A percentile compares a stretch with the other conserved stretches of the same genome.
phyloP scores from a whole-genome alignment of 768 basidiomycete species.

The Dacryopinax spathularia region DNA sequence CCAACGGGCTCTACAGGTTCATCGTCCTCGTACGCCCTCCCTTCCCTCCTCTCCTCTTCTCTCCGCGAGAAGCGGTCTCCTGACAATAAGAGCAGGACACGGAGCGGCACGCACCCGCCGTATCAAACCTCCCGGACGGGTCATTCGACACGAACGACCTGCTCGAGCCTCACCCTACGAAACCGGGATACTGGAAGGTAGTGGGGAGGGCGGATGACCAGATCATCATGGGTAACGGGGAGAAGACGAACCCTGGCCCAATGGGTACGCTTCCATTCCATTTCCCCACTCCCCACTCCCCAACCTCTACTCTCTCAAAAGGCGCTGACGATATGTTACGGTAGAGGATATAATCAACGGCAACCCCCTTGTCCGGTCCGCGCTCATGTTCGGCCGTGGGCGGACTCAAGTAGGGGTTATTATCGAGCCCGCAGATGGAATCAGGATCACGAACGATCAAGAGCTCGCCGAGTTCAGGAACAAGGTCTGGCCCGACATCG shows the following conservation, averaged over 20 bases:
- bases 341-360: slow-evolving; percentile 26
- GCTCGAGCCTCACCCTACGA: slow-evolving; percentile 29
- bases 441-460: neutral
- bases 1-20: neutral
- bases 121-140: neutral
- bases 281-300: too few species aligned
- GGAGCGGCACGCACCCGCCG: neutral
- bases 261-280: neutral
- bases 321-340: neutral
- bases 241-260: slow-evolving; percentile 17
- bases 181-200: slow-evolving; percentile 25
- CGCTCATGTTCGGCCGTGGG: slow-evolving; percentile 32
- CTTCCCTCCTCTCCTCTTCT: neutral
- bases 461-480: neutral
- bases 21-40: neutral
- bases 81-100: neutral
- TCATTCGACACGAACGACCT: slow-evolving; percentile 32
- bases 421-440: slow-evolving; percentile 22
- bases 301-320: neutral
- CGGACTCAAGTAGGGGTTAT: slow-evolving; percentile 26
- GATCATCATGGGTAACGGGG: slow-evolving; percentile 28
- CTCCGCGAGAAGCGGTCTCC: neutral
- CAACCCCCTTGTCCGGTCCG: slow-evolving; percentile 23
- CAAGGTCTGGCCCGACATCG: neutral
- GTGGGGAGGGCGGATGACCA: slow-evolving; percentile 35